Base-by-base conservation (phyloP, 2,329 filamentous ascomycete genomes). In the Hysterium pulicare region DNA sequence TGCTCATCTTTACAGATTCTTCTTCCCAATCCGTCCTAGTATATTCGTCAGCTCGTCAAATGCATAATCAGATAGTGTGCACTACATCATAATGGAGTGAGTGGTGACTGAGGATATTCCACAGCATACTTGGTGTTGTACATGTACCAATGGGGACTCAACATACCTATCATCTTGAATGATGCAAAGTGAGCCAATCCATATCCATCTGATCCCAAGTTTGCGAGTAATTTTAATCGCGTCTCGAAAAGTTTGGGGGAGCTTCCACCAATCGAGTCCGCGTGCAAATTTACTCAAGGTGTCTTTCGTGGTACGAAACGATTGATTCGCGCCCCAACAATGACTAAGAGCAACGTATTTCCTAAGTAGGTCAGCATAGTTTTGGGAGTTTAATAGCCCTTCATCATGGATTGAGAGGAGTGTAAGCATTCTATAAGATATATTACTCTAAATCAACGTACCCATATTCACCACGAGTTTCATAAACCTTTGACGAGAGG, bases 121-220 rank as follows among this genome's bases (percentile, higher is more conserved):
- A n/a, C n/a, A n/a, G n/a, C n/a, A n/a, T n/a, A n/a, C n/a, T n/a
- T n/a, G n/a, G n/a, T n/a, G n/a, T n/a, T n/a, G n/a, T n/a, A n/a
- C n/a, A n/a, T n/a, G n/a, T n/a, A n/a, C n/a, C n/a, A n/a, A n/a
- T n/a, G n/a, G n/a, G n/a, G n/a, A n/a, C n/a, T n/a, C n/a, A n/a
- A n/a, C n/a, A n/a, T 28, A 7, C 24, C 13, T 28, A 28, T 38
- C 36, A 19, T 30, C 36, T 22, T 38, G 36, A 26, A 38, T 22
- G 22, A 30, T 38, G 19, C 36, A 38, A 3, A 38, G 8, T 10
- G n/a, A 28, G 15, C 19, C 36, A 4, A 38, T 38, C 36, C 36
- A 38, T 4, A 38, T 16, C n/a, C 30, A 38, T 11, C 24, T 4
- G 16, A 10, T 7, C 15, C 20, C 34, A 6, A 37, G 21, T 16